phyloP scores from a whole-genome alignment of 1,284 basidiomycete species.

The Puccinia hordei region DNA sequence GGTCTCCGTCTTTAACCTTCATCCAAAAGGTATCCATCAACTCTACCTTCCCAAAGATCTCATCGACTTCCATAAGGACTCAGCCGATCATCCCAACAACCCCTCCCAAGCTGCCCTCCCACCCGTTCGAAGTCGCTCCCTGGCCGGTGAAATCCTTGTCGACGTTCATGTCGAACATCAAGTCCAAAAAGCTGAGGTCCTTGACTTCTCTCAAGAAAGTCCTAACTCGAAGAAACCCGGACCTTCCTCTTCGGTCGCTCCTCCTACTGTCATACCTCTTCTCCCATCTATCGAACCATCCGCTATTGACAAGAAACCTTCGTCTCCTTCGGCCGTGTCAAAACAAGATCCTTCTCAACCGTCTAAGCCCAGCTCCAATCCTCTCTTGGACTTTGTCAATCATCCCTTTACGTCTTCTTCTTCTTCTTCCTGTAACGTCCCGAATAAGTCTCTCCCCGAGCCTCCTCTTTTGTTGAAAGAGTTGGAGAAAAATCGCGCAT shows the following conservation, averaged over 20 bases:
- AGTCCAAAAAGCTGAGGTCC: background rate
- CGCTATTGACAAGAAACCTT: no score
- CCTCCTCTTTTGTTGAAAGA: no score
- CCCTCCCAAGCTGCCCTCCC: no score
- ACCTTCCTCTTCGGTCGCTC: background rate
- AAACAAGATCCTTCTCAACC: no score
- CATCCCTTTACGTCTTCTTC: no score
- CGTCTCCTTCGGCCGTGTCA: background rate
- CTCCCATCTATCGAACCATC: no score
- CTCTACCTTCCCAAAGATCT: constrained; percentile 33
- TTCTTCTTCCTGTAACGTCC: no score
- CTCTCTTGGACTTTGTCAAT: no score
- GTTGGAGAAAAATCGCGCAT: no score
- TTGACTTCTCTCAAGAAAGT: background rate
- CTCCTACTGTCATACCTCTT: background rate
- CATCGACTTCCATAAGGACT: background rate
- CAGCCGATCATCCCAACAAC: background rate
- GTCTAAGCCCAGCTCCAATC: no score
- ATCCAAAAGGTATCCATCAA: constrained; percentile 43
- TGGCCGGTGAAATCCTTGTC: constrained; percentile 36
- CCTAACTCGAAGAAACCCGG: background rate
- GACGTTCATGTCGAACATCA: constrained; percentile 35
- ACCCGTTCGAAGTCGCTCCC: background rate
- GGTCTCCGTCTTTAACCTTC: constrained; percentile 35
- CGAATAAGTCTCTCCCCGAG: no score